A percentile compares a stretch with the other conserved stretches of the same genome.
Evolutionary conservation across 768 basidiomycete species (phyloP).

Genomic region (Melanogaster broomeanus): DNA sequence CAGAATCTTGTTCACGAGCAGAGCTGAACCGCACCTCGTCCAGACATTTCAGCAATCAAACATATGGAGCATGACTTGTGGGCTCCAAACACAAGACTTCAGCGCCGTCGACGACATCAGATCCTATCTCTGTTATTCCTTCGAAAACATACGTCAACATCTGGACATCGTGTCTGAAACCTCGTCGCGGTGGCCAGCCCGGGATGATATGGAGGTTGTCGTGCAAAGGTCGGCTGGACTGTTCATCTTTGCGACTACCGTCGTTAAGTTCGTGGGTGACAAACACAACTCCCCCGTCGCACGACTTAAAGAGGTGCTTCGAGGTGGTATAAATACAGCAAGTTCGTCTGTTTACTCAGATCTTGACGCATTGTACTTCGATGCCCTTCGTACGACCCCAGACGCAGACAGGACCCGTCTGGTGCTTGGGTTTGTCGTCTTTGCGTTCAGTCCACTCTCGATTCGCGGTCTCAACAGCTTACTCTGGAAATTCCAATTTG

Average conservation of each 20-base stretch:
- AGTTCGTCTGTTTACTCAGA: conserved; percentile 10
- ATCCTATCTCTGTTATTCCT: conserved; percentile 22
- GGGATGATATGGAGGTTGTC: conserved; percentile 17
- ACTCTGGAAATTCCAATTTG: conserved; percentile 5
- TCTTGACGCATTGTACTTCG: conserved; percentile 16
- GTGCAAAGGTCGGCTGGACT: conserved; percentile 23
- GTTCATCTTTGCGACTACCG: conserved; percentile 31
- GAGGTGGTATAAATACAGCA: not conserved
- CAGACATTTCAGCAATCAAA: conserved; percentile 20
- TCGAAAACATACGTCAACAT: conserved; percentile 10
- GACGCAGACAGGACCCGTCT: conserved; percentile 9
- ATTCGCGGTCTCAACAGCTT: conserved; percentile 11
- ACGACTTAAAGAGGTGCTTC: conserved; percentile 12
- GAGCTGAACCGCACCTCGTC: conserved; percentile 17
- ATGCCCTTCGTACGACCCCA: conserved; percentile 10
- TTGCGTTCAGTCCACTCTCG: conserved; percentile 15
- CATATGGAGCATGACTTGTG: conserved; percentile 6
- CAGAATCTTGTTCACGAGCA: conserved; percentile 26
- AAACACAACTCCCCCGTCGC: conserved; percentile 8
- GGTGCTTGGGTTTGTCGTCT: conserved; percentile 13
- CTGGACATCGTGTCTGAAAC: not conserved
- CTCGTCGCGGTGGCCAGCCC: conserved; percentile 20
- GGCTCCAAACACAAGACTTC: conserved; percentile 19
- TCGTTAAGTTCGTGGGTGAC: conserved; percentile 24
- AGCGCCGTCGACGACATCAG: conserved; percentile 24